phyloP scores from a whole-genome alignment of 768 basidiomycete species.

The Chlorophyllum brunneum region DNA sequence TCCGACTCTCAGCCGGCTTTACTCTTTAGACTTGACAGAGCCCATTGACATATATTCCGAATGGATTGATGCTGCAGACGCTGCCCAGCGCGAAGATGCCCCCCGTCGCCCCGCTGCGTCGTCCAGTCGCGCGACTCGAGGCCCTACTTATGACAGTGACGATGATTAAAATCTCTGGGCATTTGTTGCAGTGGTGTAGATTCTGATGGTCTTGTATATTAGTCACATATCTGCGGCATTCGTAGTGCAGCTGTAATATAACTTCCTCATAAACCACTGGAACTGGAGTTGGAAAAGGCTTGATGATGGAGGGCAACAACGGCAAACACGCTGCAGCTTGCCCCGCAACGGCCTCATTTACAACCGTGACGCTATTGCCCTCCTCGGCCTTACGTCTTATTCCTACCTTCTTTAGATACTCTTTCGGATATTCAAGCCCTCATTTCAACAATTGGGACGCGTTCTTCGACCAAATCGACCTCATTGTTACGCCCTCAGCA shows the following conservation, averaged over 20 bases:
- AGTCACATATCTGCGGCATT: neutral
- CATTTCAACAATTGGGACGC: constrained; percentile 15
- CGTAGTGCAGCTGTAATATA: constrained; percentile 10
- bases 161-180: constrained; percentile 32
- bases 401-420: constrained; percentile 12
- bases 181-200: neutral
- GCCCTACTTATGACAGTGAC: constrained; percentile 43
- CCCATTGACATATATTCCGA: constrained; percentile 88
- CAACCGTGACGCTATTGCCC: constrained; percentile 2
- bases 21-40: constrained; percentile 69
- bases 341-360: constrained; percentile 12
- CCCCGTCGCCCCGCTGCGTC: constrained; percentile 58
- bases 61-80: constrained; percentile 88
- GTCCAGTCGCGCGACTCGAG: constrained; percentile 47
- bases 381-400: constrained; percentile 8
- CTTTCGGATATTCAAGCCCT: constrained; percentile 11
- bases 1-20: constrained; percentile 4
- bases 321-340: constrained; percentile 6
- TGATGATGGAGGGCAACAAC: constrained; percentile 12
- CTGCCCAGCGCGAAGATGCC: constrained; percentile 66
- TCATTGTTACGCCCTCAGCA: constrained; percentile 20
- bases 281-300: neutral
- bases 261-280: neutral
- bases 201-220: constrained; percentile 3
- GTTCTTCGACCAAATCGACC: constrained; percentile 8